These are phyloP conservation scores for Trichoderma virens DNA, from an alignment of 495 filamentous ascomycete genomes.

Conservation along the genomic window DNA sequence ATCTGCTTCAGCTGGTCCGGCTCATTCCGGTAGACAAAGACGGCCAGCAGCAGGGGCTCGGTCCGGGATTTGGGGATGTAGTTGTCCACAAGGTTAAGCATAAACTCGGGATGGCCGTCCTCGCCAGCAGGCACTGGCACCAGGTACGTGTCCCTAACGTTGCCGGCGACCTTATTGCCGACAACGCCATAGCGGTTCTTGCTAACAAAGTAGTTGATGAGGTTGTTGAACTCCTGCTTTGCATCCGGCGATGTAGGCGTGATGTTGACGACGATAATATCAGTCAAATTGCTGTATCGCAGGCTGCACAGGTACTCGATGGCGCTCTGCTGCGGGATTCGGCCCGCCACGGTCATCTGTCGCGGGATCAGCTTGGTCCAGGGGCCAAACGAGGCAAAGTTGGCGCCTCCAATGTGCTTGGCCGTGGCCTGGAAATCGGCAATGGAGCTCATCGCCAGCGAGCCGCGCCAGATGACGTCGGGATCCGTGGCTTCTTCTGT, in stretches of 20 bases:
- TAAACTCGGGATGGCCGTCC: slow-evolving; percentile 56
- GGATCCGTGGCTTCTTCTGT: slow-evolving; percentile 52
- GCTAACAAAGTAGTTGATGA: slow-evolving; percentile 72
- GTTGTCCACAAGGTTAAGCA: slow-evolving; percentile 68
- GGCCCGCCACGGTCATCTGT: slow-evolving; percentile 66
- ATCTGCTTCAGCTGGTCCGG: slow-evolving; percentile 29
- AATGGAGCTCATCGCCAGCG: slow-evolving; percentile 65
- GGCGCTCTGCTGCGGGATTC: slow-evolving; percentile 71
- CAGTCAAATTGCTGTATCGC: slow-evolving; percentile 61
- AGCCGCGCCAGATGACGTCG: slow-evolving; percentile 76
- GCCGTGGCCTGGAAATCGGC: slow-evolving; percentile 67
- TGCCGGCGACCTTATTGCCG: slow-evolving; percentile 57
- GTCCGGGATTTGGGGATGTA: slow-evolving; percentile 55
- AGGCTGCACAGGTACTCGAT: slow-evolving; percentile 83
- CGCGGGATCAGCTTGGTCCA: slow-evolving; percentile 61
- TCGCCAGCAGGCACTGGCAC: slow-evolving; percentile 60
- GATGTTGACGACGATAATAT: slow-evolving; percentile 63
- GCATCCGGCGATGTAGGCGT: slow-evolving; percentile 43
- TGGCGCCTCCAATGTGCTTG: slow-evolving; percentile 75
- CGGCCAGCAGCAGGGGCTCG: slow-evolving; percentile 65
- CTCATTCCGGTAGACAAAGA: slow-evolving; percentile 63
- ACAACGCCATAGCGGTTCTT: slow-evolving; percentile 78
- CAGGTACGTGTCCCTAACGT: slow-evolving; percentile 72
- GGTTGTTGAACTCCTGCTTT: slow-evolving; percentile 52
- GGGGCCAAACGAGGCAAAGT: slow-evolving; percentile 56